phyloP scores from a whole-genome alignment of 306 rosid genomes.

The Castanopsis chinensis region DNA sequence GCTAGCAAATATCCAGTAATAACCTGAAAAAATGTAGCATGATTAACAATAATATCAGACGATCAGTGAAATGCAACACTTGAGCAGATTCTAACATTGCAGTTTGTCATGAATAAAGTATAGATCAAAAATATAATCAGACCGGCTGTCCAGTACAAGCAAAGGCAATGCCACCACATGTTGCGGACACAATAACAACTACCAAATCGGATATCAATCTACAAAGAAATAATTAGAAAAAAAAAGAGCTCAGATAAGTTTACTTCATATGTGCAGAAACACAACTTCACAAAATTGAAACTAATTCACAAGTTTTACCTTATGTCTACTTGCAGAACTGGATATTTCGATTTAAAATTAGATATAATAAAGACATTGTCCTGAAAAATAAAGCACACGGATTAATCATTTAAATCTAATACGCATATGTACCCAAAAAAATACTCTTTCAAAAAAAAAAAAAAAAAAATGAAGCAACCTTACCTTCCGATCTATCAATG shows the following conservation, averaged over 20 bases:
- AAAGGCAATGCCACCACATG: constrained; percentile 98
- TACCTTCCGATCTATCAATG: constrained; percentile 93
- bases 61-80: background rate
- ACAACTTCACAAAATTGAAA: background rate
- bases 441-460: constrained; percentile 8
- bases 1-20: constrained; percentile 92
- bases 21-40: constrained; percentile 51
- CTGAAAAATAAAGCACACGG: constrained; percentile 41
- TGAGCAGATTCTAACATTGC: background rate
- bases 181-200: constrained; percentile 95
- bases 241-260: constrained; percentile 13
- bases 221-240: constrained; percentile 26
- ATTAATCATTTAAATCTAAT: background rate
- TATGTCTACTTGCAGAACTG: constrained; percentile 85
- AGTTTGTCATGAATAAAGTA: background rate
- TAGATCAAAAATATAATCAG: constrained; percentile 31
- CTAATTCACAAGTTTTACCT: constrained; percentile 43
- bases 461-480: constrained; percentile 22
- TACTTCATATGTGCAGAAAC: constrained; percentile 1
- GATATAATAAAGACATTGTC: constrained; percentile 95
- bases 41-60: constrained; percentile 1
- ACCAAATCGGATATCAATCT: constrained; percentile 96
- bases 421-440: background rate
- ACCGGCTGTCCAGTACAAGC: constrained; percentile 99
- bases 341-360: constrained; percentile 88